Base-by-base conservation (phyloP, 2,329 filamentous ascomycete species). In the Colletotrichum graminicola region DNA sequence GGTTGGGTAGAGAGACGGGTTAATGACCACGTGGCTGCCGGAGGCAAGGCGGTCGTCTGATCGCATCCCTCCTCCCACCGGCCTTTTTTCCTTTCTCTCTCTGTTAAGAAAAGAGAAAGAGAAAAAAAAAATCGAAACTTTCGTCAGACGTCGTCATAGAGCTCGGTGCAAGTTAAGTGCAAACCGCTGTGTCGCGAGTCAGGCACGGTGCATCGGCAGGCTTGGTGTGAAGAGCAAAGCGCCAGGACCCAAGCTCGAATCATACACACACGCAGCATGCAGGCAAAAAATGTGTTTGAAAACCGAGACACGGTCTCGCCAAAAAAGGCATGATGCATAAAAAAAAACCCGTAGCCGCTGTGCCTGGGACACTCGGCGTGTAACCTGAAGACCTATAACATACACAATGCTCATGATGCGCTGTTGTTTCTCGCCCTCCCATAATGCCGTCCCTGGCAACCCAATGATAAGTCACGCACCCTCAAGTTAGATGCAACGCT, bases 391-490 rank as follows among this genome's bases (percentile, higher is more conserved):
- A 52, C 66, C 65, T 68, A 55, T 71, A 64, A 60, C 69, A 43
- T 64, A 72, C 56, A 68, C 62, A 51, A 72, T 63, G 69, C 66
- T 67, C 59, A 55, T 63, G 52, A 64, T 72, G 60, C 69, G 65
- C 65, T 69, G 60, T 72, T 56, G 26, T 63, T 34, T 55, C 65
- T 55, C 39, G 65, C 49, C 43, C 14, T 43, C 51, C 64, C 51
- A 67, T 36, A 54, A 47, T 59, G 26, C 67, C 67, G 49, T 63
- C n/a, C 59, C 49, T 23, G 41, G 39, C 56, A 32, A 16, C 43
- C 56, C n/a, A 36, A 41, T 61, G 41, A 61, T 52, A 21, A 57
- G 29, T 36, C 29, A 34, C 39, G 47, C 39, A 60, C 29, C 23
- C 39, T 21, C 21, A 57, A 26, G 26, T 41, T 34, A 26, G 34